Conservation (phyloP, 2,329 filamentous ascomycete species). For the Microthyrium microscopicum region DNA sequence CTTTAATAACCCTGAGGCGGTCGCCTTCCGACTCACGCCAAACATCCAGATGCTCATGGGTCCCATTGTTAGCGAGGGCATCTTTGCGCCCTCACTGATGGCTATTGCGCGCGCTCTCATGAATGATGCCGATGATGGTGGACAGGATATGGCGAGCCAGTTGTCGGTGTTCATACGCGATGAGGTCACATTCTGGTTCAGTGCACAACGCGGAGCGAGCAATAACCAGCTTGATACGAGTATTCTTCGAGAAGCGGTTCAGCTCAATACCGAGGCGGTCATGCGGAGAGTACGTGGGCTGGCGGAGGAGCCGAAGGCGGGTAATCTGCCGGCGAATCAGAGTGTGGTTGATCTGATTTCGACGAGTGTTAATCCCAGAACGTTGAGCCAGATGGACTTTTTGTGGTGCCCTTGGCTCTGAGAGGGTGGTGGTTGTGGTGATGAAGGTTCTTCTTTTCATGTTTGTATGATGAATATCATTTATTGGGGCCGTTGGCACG, state of each 20-base stretch:
- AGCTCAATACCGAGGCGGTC: conserved; percentile 75
- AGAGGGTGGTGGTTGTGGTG: too few relatives aligned
- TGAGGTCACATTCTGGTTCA: conserved; percentile 97
- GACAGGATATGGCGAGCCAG: conserved; percentile 91
- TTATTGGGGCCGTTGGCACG: too few relatives aligned
- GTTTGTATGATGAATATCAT: too few relatives aligned
- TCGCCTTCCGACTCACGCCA: conserved; percentile 92
- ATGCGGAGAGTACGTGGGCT: conserved; percentile 80
- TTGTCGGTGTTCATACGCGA: conserved; percentile 90
- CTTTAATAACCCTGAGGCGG: conserved; percentile 88
- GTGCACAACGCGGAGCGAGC: conserved; percentile 52
- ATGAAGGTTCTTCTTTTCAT: too few relatives aligned
- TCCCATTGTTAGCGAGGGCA: conserved; percentile 85
- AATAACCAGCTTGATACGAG: conserved; percentile 43
- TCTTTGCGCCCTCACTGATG: conserved; percentile 92
- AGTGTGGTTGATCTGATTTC: conserved; percentile 89
- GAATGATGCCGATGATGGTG: conserved; percentile 55
- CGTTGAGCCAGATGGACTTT: conserved; percentile 73
- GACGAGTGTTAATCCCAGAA: conserved; percentile 83
- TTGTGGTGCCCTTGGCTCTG: conserved; percentile 96
- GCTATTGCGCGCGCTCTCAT: conserved; percentile 87
- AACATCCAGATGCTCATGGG: conserved; percentile 95
- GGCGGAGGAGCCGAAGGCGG: conserved; percentile 55
- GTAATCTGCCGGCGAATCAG: conserved; percentile 81
- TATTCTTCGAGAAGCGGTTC: conserved; percentile 62